Evolutionary conservation across 305 asterid genomes (phyloP), one percentile per base, ranked within the genome.

Genomic region (Nicotiana rustica): DNA sequence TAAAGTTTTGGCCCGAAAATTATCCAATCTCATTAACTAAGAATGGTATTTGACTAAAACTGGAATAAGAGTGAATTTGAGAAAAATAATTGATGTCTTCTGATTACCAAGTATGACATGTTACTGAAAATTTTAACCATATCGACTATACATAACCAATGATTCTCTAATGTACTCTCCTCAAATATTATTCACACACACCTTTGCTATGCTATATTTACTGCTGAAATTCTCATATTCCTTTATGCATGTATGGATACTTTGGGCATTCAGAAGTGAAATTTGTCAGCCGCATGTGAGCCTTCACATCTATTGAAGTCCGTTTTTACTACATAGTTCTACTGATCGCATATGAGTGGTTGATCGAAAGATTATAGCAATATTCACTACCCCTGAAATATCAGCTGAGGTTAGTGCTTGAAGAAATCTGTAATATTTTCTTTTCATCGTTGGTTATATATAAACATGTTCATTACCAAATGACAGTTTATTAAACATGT

Each of bases 211-310:
- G 61, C 82, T 95, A 77, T 95, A 69, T 93, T 95, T 89, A 89
- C 93, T 83, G 91, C 95, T 38, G 98, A 95, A 89, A 88, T 91
- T 83, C 93, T 95, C 81, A 95, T 95, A 85, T 95, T 95, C 83
- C 96, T 93, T n/a, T 93, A 92, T 80, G 98, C 93, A 78, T 97
- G 98, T 68, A 94, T 94, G 98, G 98, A 94, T 90, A 97, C 97
- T 81, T 80, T 95, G 61, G 98, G 93, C 91, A 95, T 93, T 47
- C 95, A 93, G 71, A 95, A 95, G 85, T 95, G 98, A 98, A 84
- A 83, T 86, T 91, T 67, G 97, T 95, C 59, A 88, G 92, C 76
- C 85, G 86, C 93, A 92, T 97, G 98, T 94, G 87, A 62, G 71
- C 75, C 55, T 81, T 76, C 60, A 59, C 64, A 59, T n/a, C 6